Evolutionary conservation across 2,329 filamentous ascomycete species (phyloP).

Genomic region (Beauveria sp.): DNA sequence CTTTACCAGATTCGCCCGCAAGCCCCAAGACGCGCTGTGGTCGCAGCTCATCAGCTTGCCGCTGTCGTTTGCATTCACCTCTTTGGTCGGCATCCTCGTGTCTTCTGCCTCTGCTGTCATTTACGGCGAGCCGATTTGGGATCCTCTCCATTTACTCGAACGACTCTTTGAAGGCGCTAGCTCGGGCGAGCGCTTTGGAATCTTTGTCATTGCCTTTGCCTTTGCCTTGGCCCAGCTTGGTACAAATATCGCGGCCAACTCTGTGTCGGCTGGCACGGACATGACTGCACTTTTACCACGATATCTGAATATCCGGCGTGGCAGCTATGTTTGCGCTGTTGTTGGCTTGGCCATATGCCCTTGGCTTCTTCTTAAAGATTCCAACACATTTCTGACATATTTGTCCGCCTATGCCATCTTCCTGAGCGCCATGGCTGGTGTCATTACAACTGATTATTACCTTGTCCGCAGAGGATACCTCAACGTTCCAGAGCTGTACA

Average conservation of each 20-base stretch:
- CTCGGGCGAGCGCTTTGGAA: constrained; percentile 62
- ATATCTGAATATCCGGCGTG: constrained; percentile 79
- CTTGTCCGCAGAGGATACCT: constrained; percentile 74
- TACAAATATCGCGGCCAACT: constrained; percentile 87
- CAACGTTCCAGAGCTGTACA: constrained; percentile 72
- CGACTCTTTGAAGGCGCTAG: constrained; percentile 63
- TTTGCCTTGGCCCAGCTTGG: constrained; percentile 76
- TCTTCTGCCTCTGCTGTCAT: constrained; percentile 65
- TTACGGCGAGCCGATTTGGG: constrained; percentile 62
- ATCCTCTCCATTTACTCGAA: constrained; percentile 61
- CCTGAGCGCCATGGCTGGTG: constrained; percentile 83
- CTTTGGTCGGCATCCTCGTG: constrained; percentile 75
- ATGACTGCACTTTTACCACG: constrained; percentile 73
- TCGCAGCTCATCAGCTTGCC: constrained; percentile 73
- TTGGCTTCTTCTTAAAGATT: constrained; percentile 65
- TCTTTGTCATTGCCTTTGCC: constrained; percentile 63
- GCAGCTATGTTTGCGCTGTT: constrained; percentile 74
- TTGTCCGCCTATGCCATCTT: constrained; percentile 90
- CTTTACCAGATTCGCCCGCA: constrained; percentile 74
- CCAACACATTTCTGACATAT: constrained; percentile 85
- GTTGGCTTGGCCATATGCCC: constrained; percentile 82
- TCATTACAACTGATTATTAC: constrained; percentile 86
- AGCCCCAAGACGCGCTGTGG: constrained; percentile 71
- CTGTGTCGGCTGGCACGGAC: constrained; percentile 74
- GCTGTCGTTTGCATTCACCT: constrained; percentile 65